Percentiles rank a stretch among this genome's conserved stretches.
Evolutionary conservation across 345 rosid genomes (phyloP).

Genomic region (Erucastrum elatum): DNA sequence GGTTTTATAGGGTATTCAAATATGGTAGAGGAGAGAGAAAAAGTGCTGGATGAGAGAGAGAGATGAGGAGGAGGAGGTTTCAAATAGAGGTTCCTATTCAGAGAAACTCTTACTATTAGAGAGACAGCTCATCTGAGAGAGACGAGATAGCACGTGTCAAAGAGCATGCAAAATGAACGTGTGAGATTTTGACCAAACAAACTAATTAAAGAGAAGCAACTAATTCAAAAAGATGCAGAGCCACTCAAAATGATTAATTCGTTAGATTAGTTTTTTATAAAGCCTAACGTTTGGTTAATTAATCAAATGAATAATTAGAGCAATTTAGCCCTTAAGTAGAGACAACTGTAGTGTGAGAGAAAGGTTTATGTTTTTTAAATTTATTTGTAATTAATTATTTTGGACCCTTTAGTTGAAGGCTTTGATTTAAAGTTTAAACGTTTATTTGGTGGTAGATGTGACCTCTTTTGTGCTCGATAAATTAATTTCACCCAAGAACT

Average conservation of each 20-base stretch:
- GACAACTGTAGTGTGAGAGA: not conserved
- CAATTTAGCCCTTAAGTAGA: constrained; percentile 4
- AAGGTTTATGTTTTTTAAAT: not conserved
- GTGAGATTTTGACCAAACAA: constrained; percentile 38
- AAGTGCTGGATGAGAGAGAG: not conserved
- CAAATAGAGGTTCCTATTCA: constrained; percentile 9
- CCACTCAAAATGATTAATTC: constrained; percentile 2
- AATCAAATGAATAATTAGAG: not conserved
- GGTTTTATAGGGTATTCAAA: constrained; percentile 39
- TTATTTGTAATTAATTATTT: not conserved
- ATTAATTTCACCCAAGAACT: not conserved
- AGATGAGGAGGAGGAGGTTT: constrained; percentile 1
- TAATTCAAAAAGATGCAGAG: not conserved
- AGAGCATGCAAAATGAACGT: constrained; percentile 40
- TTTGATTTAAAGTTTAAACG: not conserved
- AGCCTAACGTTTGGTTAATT: not conserved
- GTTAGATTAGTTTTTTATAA: constrained; percentile 1
- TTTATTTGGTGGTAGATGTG: not conserved
- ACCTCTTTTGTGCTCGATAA: not conserved
- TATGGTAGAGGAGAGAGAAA: constrained; percentile 11
- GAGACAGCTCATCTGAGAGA: constrained; percentile 40
- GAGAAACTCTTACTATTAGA: not conserved
- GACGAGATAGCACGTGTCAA: constrained; percentile 41
- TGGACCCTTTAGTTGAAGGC: not conserved
- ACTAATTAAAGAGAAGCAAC: constrained; percentile 6